A percentile compares a stretch with the other conserved stretches of the same genome.
These are phyloP conservation scores for Aphanomyces euteiches DNA, from an alignment of 352 stramenopile genomes.

Conservation along the genomic window DNA sequence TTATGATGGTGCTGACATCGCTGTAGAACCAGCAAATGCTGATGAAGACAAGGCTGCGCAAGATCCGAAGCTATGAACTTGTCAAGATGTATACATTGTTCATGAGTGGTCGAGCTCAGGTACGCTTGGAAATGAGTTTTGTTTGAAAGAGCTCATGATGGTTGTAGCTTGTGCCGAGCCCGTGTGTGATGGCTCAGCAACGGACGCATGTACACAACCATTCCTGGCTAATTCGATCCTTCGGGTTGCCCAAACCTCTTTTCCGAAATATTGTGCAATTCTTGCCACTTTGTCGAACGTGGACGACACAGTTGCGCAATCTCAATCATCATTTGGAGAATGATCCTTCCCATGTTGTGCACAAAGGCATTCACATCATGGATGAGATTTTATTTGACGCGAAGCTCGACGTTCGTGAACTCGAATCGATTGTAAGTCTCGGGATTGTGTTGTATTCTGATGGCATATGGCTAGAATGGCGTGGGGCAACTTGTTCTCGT, in stretches of 20 bases:
- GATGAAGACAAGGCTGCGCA: slow-evolving; percentile 70
- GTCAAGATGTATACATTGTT: slow-evolving; percentile 76
- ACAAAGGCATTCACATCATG: slow-evolving; percentile 72
- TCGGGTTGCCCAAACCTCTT: slow-evolving; percentile 71
- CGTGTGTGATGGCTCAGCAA: neutral
- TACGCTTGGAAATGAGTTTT: neutral
- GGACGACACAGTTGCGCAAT: slow-evolving; percentile 77
- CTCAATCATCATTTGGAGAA: slow-evolving; percentile 65
- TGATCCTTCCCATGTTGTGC: slow-evolving; percentile 73
- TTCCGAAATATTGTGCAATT: slow-evolving; percentile 75
- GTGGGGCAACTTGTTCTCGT: slow-evolving; percentile 61
- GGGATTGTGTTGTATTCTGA: neutral
- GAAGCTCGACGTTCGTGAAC: slow-evolving; percentile 49
- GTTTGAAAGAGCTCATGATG: neutral
- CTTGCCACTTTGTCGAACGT: slow-evolving; percentile 67
- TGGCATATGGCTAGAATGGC: neutral
- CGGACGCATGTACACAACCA: slow-evolving; percentile 4
- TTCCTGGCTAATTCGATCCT: slow-evolving; percentile 55
- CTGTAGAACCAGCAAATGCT: slow-evolving; percentile 70
- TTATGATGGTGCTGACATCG: slow-evolving; percentile 3
- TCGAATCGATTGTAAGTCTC: slow-evolving; percentile 5
- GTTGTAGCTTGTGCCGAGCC: neutral
- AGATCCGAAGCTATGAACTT: slow-evolving; percentile 60
- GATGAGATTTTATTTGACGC: slow-evolving; percentile 79
- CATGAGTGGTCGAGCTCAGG: slow-evolving; percentile 47